Evolutionary conservation across 495 filamentous ascomycete genomes (phyloP).

Genomic region (Beverwykella pulmonaria): DNA sequence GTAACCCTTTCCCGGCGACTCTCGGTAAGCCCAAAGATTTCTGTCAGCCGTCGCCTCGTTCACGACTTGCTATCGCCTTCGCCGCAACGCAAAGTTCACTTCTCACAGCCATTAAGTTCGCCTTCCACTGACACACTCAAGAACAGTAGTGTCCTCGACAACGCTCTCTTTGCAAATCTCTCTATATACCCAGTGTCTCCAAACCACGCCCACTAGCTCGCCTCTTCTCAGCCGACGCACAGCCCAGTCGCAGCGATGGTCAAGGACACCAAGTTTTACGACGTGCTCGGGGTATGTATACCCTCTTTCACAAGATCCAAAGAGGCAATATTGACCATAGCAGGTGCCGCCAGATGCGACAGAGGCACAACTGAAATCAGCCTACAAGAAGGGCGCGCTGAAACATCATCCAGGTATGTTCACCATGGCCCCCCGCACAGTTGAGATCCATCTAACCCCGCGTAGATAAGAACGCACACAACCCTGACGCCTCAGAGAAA

Average conservation of each 20-base stretch:
- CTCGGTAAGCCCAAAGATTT: background rate
- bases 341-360: slow-evolving; percentile 73
- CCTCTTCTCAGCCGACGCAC: background rate
- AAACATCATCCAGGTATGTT: slow-evolving; percentile 85
- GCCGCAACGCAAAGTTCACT: background rate
- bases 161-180: background rate
- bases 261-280: slow-evolving; percentile 87
- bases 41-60: background rate
- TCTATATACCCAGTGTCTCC: background rate
- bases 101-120: background rate
- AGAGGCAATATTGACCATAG: slow-evolving; percentile 32
- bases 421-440: background rate
- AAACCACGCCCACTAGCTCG: slow-evolving; percentile 5
- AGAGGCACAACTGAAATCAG: slow-evolving; percentile 81
- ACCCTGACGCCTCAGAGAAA: slow-evolving; percentile 90
- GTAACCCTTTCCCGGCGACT: background rate
- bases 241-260: slow-evolving; percentile 63
- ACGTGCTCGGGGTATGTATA: slow-evolving; percentile 75
- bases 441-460: slow-evolving; percentile 4
- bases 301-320: background rate
- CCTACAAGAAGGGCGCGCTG: slow-evolving; percentile 86
- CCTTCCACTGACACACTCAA: background rate
- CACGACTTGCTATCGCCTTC: background rate
- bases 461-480: slow-evolving; percentile 92
- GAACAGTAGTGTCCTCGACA: background rate